These are phyloP conservation scores for Bryum argenteum DNA, from an alignment of 225 moss, liverwort and hornwort species.

Conservation along the genomic window DNA sequence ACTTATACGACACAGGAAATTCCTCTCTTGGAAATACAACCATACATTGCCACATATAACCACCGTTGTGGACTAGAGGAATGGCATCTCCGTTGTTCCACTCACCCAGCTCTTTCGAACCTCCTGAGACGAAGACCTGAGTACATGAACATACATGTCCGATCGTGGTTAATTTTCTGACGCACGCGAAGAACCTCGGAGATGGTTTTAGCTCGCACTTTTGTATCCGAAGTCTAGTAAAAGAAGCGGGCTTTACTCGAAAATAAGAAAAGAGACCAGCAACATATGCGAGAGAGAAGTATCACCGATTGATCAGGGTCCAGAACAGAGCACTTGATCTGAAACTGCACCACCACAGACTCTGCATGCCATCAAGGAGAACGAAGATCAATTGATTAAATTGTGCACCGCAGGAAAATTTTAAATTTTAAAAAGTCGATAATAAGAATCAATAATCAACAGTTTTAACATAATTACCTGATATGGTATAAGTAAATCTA, in stretches of 20 bases:
- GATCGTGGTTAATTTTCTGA: background rate
- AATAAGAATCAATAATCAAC: background rate
- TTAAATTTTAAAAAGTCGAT: background rate
- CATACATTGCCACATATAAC: conserved; percentile 66
- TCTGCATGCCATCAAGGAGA: conserved; percentile 38
- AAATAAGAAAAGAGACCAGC: background rate
- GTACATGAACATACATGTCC: conserved; percentile 3
- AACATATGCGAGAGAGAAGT: background rate
- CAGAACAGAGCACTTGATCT: conserved; percentile 64
- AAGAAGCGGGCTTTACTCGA: background rate
- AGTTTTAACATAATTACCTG: background rate
- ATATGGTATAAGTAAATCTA: background rate
- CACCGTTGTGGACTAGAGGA: conserved; percentile 53
- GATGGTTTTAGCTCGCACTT: background rate
- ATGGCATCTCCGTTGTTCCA: conserved; percentile 61
- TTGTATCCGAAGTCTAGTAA: background rate
- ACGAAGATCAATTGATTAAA: background rate
- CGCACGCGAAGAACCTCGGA: background rate
- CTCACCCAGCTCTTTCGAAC: conserved; percentile 61
- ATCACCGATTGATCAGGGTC: conserved; percentile 71
- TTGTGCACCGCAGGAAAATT: background rate
- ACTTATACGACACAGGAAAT: conserved; percentile 65
- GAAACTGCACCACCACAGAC: conserved; percentile 67
- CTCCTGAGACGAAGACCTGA: conserved; percentile 75
- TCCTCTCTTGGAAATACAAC: conserved; percentile 46